Evolutionary conservation across 2,329 filamentous ascomycete species (phyloP).

Genomic region (Nectriaceae sp.): DNA sequence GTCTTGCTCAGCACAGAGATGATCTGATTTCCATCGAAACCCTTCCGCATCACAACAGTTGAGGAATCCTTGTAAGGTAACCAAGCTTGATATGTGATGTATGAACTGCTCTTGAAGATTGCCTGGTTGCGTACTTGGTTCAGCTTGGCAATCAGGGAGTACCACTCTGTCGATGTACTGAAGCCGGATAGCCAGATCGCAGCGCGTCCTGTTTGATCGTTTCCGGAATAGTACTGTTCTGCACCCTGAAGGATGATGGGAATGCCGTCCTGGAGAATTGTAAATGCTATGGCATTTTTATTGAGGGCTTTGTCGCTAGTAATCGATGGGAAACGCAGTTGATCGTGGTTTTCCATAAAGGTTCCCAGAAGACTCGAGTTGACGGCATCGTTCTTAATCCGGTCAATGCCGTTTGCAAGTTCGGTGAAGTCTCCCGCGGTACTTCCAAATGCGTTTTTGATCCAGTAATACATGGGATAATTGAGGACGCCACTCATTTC

Average conservation of each 20-base stretch:
- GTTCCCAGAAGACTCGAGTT: slow-evolving; percentile 16
- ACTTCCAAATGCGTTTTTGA: slow-evolving; percentile 10
- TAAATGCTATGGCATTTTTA: slow-evolving; percentile 16
- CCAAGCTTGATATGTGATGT: slow-evolving; percentile 17
- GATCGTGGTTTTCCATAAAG: slow-evolving; percentile 20
- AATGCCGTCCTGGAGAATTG: slow-evolving; percentile 15
- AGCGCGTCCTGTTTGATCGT: slow-evolving; percentile 12
- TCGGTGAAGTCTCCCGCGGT: slow-evolving; percentile 13
- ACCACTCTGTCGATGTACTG: slow-evolving; percentile 11
- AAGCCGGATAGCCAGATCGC: slow-evolving; percentile 15
- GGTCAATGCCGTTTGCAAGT: slow-evolving; percentile 8
- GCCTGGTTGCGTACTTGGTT: slow-evolving; percentile 18
- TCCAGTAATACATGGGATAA: slow-evolving; percentile 47
- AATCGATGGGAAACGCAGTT: slow-evolving; percentile 12
- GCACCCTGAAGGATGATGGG: slow-evolving; percentile 16
- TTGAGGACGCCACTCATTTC: slow-evolving; percentile 62
- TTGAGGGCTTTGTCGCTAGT: slow-evolving; percentile 15
- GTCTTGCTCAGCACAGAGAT: slow-evolving; percentile 17
- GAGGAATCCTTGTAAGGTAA: slow-evolving; percentile 10
- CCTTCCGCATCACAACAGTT: slow-evolving; percentile 15
- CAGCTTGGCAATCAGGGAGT: slow-evolving; percentile 10
- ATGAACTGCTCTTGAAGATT: slow-evolving; percentile 14
- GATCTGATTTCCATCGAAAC: slow-evolving; percentile 15
- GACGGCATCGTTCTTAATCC: slow-evolving; percentile 13
- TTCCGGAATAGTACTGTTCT: slow-evolving; percentile 14